Base-by-base conservation (phyloP, 2,329 filamentous ascomycete species). In the Beauveria sp. region DNA sequence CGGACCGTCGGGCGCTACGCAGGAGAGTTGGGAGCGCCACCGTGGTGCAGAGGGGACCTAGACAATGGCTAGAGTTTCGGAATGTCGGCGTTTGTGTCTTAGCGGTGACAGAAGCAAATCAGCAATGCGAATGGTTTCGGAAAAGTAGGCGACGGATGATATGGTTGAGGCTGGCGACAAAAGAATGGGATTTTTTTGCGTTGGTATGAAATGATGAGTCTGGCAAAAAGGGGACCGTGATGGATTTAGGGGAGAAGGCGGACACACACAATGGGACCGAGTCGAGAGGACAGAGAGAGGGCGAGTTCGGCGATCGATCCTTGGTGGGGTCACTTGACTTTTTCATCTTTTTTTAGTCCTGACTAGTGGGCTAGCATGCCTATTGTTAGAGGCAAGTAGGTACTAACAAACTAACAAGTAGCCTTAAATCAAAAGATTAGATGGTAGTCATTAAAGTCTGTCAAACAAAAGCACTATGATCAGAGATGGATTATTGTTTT, bases 1-100 rank as follows among this genome's bases (percentile, higher is more conserved):
- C 57, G 57, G 57, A 60, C 38, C 57, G 40, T 60, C 57, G 57
- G 57, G 57, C 56, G 46, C 45, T 51, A 43, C 34, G 12, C 38
- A 38, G 50, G n/a, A 12, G 31, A 50, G 56, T 20, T 38, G 56
- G 26, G n/a, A 51, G 57, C 57, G 57, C 57, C 57, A 60, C 57
- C n/a, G 48, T 53, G 46, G 48, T 53, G 57, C 57, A 52, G 55
- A 46, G 40, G 52, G 53, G 12, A 38, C 53, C 53, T 55, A 31
- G 40, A 38, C 34, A 38, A 38, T 5, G 14, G 34, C 34, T 38
- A 38, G 34, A 51, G 31, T 59, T 40, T 45, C 57, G 57, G 57
- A 24, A 34, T 52, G 40, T 60, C 57, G 57, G 57, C 48, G 48
- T 20, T 18, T 31, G 38, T 58, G 57, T 60, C 57, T 53, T 51